Percentiles rank a stretch among this genome's conserved stretches.
Conservation (phyloP, 129 eudicot genomes). For the Lactuca sativa region DNA sequence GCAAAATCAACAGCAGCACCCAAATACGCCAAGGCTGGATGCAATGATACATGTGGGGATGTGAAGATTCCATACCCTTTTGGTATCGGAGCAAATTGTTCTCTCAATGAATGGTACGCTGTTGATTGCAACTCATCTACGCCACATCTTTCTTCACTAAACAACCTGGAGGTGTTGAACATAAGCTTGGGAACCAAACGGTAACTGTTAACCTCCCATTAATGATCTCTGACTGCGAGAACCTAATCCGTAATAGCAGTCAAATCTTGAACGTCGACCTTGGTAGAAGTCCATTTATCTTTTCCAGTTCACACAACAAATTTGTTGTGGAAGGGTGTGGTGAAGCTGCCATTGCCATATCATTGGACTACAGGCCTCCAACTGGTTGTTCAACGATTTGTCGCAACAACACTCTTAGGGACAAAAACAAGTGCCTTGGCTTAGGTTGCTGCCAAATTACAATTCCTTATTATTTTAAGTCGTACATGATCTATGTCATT, state of each 20-base stretch:
- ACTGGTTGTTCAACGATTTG: too few relatives aligned
- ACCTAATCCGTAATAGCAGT: not conserved
- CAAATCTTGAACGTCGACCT: not conserved
- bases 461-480: slow-evolving; percentile 10
- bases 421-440: too few relatives aligned
- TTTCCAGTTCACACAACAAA: not conserved
- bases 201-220: too few relatives aligned
- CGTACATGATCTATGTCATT: not conserved
- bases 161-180: too few relatives aligned
- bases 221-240: too few relatives aligned
- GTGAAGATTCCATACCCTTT: not conserved
- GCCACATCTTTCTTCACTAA: too few relatives aligned
- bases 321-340: slow-evolving; percentile 10
- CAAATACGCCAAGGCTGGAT: not conserved
- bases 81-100: slow-evolving; percentile 7
- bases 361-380: too few relatives aligned
- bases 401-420: too few relatives aligned
- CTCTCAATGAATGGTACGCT: too few relatives aligned
- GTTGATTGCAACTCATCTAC: too few relatives aligned
- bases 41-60: not conserved
- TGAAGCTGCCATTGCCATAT: not conserved
- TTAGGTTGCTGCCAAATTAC: not conserved
- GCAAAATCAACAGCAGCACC: not conserved
- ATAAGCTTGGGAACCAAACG: too few relatives aligned
- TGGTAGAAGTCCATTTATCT: slow-evolving; percentile 5